phyloP scores from a whole-genome alignment of 2,329 filamentous ascomycete genomes.

The Amesomyces nigricolor region DNA sequence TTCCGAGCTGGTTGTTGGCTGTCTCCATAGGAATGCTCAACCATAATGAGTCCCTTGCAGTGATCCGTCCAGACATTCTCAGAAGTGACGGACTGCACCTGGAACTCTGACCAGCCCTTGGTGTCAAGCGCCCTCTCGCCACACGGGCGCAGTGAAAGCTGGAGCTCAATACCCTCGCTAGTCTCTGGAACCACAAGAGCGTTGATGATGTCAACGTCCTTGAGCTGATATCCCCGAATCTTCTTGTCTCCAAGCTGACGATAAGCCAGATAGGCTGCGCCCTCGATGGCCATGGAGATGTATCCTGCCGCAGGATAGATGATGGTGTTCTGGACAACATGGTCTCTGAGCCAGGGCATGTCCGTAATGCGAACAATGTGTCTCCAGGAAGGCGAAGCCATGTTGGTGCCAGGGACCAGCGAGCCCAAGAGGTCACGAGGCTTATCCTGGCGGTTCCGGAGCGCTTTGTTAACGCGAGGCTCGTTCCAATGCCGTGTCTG shows the following conservation, averaged over 20 bases:
- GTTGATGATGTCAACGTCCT: conserved; percentile 27
- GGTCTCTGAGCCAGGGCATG: conserved; percentile 44
- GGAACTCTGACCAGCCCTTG: conserved; percentile 23
- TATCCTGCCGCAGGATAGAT: conserved; percentile 43
- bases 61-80: conserved; percentile 26
- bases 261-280: conserved; percentile 25
- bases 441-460: conserved; percentile 31
- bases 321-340: conserved; percentile 43
- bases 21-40: conserved; percentile 10
- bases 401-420: conserved; percentile 27
- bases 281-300: conserved; percentile 34
- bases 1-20: neutral
- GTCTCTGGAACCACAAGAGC: conserved; percentile 24
- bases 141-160: conserved; percentile 22
- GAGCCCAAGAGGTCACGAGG: conserved; percentile 38
- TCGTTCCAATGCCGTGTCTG: conserved; percentile 37
- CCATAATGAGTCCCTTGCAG: conserved; percentile 23
- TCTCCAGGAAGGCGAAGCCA: conserved; percentile 32
- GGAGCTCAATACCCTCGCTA: conserved; percentile 24
- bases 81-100: conserved; percentile 21
- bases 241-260: conserved; percentile 18
- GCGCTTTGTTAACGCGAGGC: conserved; percentile 31
- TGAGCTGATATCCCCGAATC: conserved; percentile 29
- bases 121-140: conserved; percentile 18
- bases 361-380: conserved; percentile 34